phyloP scores from a whole-genome alignment of 768 basidiomycete species.

The Antrodiella citrinella region DNA sequence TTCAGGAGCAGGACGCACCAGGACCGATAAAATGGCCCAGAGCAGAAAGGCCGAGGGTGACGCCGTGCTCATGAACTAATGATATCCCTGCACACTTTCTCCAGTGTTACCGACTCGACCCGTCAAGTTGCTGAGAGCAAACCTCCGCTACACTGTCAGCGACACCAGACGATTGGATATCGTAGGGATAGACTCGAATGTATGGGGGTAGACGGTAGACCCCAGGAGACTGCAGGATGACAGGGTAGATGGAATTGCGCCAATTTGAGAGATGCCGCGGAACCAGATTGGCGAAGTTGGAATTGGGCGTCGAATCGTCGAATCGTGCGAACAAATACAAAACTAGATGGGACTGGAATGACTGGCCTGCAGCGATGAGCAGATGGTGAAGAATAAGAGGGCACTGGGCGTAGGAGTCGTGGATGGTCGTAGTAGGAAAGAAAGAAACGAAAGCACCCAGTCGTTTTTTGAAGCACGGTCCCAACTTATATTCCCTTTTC shows the following conservation, averaged over 20 bases:
- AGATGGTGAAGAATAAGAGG: not conserved
- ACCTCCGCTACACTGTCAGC: too few relatives aligned
- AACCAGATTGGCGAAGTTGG: not conserved
- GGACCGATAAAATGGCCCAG: slow-evolving; percentile 63
- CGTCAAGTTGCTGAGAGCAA: too few relatives aligned
- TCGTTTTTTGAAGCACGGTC: too few relatives aligned
- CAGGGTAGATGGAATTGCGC: not conserved
- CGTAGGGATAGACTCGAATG: too few relatives aligned
- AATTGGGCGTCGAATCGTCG: not conserved
- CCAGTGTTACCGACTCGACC: too few relatives aligned
- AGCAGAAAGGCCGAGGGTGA: slow-evolving; percentile 69
- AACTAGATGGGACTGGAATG: too few relatives aligned
- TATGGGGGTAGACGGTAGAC: too few relatives aligned
- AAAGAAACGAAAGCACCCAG: not conserved
- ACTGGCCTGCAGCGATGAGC: not conserved
- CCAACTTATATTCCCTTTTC: too few relatives aligned
- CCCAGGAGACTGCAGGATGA: not conserved
- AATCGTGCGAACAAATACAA: too few relatives aligned
- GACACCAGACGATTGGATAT: too few relatives aligned
- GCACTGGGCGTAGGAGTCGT: not conserved
- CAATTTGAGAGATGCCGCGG: not conserved
- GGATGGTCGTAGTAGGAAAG: not conserved
- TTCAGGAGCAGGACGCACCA: slow-evolving; percentile 36
- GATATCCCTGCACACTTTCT: too few relatives aligned
- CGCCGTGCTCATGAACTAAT: slow-evolving; percentile 59